Evolutionary conservation across 176 grass and related monocot genomes (phyloP).

Genomic region (Lolium perenne): DNA sequence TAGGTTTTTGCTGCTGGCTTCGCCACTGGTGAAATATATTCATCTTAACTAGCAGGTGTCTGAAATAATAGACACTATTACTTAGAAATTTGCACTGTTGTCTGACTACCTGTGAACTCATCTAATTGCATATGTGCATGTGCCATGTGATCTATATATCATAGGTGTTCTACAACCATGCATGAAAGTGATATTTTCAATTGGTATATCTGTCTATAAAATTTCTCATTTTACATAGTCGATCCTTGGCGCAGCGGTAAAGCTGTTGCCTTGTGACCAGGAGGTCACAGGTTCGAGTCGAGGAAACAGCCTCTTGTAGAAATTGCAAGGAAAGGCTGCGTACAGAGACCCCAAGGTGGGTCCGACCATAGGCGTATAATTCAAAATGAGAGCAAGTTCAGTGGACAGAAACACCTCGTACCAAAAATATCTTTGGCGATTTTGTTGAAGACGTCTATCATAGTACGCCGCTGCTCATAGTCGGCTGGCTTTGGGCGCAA

Average conservation of each 20-base stretch:
- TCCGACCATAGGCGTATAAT: not conserved
- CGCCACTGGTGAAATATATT: constrained; percentile 2
- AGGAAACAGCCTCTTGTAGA: too few species aligned
- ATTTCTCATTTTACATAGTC: constrained; percentile 4
- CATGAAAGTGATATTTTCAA: constrained; percentile 7
- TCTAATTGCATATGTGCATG: constrained; percentile 21
- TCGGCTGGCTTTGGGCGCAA: constrained; percentile 63
- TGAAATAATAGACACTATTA: constrained; percentile 17
- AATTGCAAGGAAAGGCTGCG: too few species aligned
- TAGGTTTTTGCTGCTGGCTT: not conserved
- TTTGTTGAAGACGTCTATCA: constrained; percentile 65
- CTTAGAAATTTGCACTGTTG: not conserved
- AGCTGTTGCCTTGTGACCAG: too few species aligned
- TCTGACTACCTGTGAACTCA: not conserved
- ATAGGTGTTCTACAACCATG: constrained; percentile 23
- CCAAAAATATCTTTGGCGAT: constrained; percentile 66
- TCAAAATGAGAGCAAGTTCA: constrained; percentile 17
- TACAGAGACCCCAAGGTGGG: too few species aligned
- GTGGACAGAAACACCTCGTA: constrained; percentile 43
- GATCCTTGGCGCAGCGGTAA: too few species aligned
- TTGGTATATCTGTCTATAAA: constrained; percentile 1
- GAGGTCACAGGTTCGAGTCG: too few species aligned
- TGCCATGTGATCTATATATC: constrained; percentile 5
- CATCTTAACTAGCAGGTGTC: constrained; percentile 15
- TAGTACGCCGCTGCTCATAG: constrained; percentile 66